Base-by-base conservation (phyloP, 2,329 filamentous ascomycete species). In the Exophiala oligosperma region DNA sequence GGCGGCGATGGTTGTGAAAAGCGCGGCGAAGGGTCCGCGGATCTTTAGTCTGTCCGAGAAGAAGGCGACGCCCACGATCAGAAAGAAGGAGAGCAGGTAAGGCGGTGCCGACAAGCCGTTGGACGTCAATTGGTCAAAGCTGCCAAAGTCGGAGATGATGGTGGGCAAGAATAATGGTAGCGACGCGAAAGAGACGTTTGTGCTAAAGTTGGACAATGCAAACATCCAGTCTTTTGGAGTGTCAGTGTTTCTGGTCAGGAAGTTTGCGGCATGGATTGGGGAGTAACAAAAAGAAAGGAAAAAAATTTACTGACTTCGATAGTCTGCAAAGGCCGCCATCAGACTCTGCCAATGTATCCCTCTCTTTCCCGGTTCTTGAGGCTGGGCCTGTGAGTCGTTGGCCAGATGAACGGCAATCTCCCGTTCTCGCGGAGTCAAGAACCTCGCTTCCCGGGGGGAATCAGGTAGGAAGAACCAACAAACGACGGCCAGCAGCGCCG, bases 81-180 rank as follows among this genome's bases (percentile, higher is more conserved):
- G 72, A 11, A 88, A 64, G 69, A 88, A 90, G 1, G 86, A 81
- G 17, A 88, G 71, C 64, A 90, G 84, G 70, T 87, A 90, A 0
- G 87, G 87, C 1, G 88, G 88, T 0, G 87, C 87, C 0, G 86
- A 86, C 11, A 91, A 79, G 1, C 87, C 88, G 71, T 92, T 88
- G 0, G 89, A 84, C 57, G 85, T 77, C 59, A 90, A 80, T 11
- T 79, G 74, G 0, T 80, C 81, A 72, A 86, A 90, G 21, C 28
- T n/a, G 8, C 88, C 87, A 84, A 91, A 89, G 52, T 82, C 77
- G 49, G 78, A 72, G 11, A 88, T 74, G 62, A 88, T 85, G 1
- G 83, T 81, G 0, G 85, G 85, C 1, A 88, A 76, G 66, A 87
- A 88, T 1, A 86, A 82, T 0, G 85, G 84, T 2, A 88, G 76